These are phyloP conservation scores for Diaporthe australafricana DNA, from an alignment of 2,329 filamentous ascomycete genomes.

Conservation along the genomic window DNA sequence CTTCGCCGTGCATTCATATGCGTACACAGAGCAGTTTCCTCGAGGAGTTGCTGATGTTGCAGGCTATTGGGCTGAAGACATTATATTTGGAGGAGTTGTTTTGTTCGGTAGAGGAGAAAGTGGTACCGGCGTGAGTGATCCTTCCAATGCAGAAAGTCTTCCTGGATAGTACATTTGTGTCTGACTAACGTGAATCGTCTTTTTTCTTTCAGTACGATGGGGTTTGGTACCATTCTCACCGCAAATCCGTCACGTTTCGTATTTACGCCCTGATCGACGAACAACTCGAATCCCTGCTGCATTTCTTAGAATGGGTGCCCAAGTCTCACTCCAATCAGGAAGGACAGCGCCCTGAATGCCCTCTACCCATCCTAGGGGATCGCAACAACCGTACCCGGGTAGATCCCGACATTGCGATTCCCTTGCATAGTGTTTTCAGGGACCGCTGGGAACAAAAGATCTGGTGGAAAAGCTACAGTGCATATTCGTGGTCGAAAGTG, in stretches of 20 bases:
- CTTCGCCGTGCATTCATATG: conserved; percentile 44
- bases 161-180: not conserved
- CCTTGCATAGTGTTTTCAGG: not conserved
- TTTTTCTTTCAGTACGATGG: not conserved
- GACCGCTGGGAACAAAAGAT: not conserved
- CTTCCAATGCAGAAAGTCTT: not conserved
- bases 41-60: conserved; percentile 43
- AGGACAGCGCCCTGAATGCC: not conserved
- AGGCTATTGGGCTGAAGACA: conserved; percentile 46
- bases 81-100: conserved; percentile 44
- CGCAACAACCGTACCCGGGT: not conserved
- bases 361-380: not conserved
- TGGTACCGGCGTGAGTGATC: conserved; percentile 1
- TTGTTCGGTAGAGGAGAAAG: conserved; percentile 39
- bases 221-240: not conserved
- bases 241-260: not conserved
- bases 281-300: not conserved
- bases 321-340: not conserved
- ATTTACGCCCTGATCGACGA: not conserved
- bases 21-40: conserved; percentile 45
- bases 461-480: not conserved
- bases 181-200: not conserved
- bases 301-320: not conserved
- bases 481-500: not conserved
- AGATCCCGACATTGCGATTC: not conserved